These are phyloP conservation scores for Yamadazyma dendronema DNA, from an alignment of 1,139 yeast species.

Conservation along the genomic window DNA sequence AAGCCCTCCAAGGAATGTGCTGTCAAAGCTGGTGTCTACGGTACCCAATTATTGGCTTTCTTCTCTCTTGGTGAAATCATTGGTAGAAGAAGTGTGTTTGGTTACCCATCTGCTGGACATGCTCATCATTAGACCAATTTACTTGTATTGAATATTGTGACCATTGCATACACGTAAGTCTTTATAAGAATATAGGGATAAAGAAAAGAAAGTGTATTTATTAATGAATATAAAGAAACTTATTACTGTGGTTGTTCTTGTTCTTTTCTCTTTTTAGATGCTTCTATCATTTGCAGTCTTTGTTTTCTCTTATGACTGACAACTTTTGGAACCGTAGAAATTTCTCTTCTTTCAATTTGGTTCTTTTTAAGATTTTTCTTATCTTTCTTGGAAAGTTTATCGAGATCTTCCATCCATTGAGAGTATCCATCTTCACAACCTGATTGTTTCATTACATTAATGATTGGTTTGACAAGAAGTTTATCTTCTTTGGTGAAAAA, in stretches of 20 bases:
- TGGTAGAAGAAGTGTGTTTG: conserved; percentile 92
- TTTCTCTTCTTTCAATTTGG: conserved; percentile 65
- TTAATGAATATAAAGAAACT: conserved; percentile 4
- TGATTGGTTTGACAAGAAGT: conserved; percentile 71
- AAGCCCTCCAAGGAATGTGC: conserved; percentile 56
- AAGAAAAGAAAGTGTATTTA: conserved; percentile 3
- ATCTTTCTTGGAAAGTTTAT: conserved; percentile 66
- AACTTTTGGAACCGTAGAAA: conserved; percentile 82
- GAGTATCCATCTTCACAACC: conserved; percentile 68
- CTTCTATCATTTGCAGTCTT: conserved; percentile 71
- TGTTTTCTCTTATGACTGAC: conserved; percentile 64
- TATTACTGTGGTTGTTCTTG: conserved; percentile 1
- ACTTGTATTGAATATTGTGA: not conserved
- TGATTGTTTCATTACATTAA: conserved; percentile 93
- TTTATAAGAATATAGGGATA: not conserved
- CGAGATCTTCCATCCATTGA: conserved; percentile 77
- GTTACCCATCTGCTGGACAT: conserved; percentile 60
- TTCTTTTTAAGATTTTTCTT: conserved; percentile 62
- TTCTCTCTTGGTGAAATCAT: conserved; percentile 94
- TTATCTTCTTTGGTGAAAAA: conserved; percentile 90
- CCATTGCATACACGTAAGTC: conserved; percentile 1
- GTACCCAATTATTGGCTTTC: conserved; percentile 84
- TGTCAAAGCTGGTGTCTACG: conserved; percentile 70
- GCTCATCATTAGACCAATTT: conserved; percentile 21
- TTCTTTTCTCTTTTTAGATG: conserved; percentile 63